Conservation (phyloP, 129 eudicot genomes). For the Smallanthus sonchifolius region DNA sequence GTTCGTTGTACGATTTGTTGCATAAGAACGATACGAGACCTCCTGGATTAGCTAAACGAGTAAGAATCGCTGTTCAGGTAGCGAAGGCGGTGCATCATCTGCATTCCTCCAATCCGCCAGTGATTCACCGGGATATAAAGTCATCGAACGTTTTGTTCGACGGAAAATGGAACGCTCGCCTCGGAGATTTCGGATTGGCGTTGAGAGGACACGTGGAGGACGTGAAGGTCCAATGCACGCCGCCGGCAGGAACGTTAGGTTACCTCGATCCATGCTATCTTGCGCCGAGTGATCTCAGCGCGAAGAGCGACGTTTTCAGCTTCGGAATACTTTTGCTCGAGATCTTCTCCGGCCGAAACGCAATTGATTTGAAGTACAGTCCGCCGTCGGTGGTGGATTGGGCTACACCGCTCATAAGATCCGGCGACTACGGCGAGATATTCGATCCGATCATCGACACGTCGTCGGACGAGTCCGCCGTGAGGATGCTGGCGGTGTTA, state of each 20-base stretch:
- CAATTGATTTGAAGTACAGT: conserved; percentile 67
- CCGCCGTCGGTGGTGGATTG: conserved; percentile 93
- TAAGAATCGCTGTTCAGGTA: conserved; percentile 58
- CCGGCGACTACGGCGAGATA: conserved; percentile 46
- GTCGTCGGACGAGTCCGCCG: conserved; percentile 36
- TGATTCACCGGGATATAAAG: conserved; percentile 85
- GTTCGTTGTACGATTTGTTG: conserved; percentile 62
- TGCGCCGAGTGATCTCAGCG: conserved; percentile 74
- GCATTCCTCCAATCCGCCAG: conserved; percentile 66
- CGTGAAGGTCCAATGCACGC: conserved; percentile 55
- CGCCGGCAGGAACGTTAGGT: conserved; percentile 97
- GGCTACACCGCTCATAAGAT: conserved; percentile 65
- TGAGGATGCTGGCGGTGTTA: conserved; percentile 52
- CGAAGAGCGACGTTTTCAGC: conserved; percentile 83
- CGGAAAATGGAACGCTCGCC: conserved; percentile 47
- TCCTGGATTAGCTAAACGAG: conserved; percentile 52
- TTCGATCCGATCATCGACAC: conserved; percentile 60
- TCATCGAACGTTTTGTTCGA: conserved; percentile 85
- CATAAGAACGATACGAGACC: conserved; percentile 31
- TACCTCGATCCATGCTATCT: conserved; percentile 90
- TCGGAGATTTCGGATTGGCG: conserved; percentile 84
- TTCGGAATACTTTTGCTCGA: conserved; percentile 73
- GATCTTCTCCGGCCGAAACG: conserved; percentile 77
- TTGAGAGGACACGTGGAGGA: conserved; percentile 91
- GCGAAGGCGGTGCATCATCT: conserved; percentile 67